Evolutionary conservation across 1,284 basidiomycete species (phyloP), one percentile per base, ranked within the genome.

Genomic region (Marasmius oreades): DNA sequence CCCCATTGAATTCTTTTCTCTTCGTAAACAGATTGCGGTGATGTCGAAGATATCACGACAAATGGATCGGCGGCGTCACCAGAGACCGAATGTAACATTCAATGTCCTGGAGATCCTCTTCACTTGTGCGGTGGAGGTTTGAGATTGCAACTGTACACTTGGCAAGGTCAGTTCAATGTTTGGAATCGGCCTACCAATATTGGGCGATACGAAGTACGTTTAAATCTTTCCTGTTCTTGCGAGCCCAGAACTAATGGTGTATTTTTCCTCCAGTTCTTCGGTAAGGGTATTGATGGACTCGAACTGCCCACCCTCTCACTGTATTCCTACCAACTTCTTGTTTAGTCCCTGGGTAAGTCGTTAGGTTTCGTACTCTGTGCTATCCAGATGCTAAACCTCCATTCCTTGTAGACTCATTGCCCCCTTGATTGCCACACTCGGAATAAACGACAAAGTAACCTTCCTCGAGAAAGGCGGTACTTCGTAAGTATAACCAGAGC

Each of bases 371-470:
- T 34, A 23, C 23, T 23, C 22, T 24, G 51, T 46, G 51, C 44
- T 48, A n/a, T 37, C 1, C 36, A 39, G 23, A 12, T 3, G 24
- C 33, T 55, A 37, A 39, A 52, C 34, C n/a, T n/a, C n/a, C 24
- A 48, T 60, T 36, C 62, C 55, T 26, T 72, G 68, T 31, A 86
- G 88, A 12, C 76, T 90, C 33, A 74, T 88, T 53, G 81, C 88
- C 5, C 88, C 88, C 2, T 73, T 90, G 53, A 79, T 90, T 44
- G 82, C 86, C 5, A 90, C 88, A 0, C 73, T 91, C 36, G 88
- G 88, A 4, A 75, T 87, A 68, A 91, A 91, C 73, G 81, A 84
- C 73, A 91, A 91, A 65, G 82, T 91, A 52, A 80, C 81, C 0
- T 88, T 91, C 72, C 72, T 91, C 7, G 88, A 91, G 70, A 91